Conservation (phyloP, 306 rosid genomes). For the Cicer bijugum region DNA sequence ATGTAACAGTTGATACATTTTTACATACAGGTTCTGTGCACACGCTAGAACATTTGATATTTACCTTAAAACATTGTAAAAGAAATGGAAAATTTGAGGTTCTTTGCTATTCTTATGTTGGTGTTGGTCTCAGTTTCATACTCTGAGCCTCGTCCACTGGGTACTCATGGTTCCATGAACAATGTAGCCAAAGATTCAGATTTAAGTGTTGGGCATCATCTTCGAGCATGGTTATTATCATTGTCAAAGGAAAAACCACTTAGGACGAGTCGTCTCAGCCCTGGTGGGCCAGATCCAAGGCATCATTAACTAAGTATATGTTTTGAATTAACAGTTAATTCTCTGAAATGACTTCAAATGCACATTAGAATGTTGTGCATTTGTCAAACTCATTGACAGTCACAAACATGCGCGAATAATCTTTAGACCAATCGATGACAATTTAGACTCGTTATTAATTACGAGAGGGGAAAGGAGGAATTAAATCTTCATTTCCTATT, state of each 20-base stretch:
- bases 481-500: too few species aligned
- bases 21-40: background rate
- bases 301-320: background rate
- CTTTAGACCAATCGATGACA: too few species aligned
- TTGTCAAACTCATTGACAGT: too few species aligned
- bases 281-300: conserved; percentile 29
- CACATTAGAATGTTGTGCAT: too few species aligned
- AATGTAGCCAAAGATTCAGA: background rate
- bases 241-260: background rate
- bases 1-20: background rate
- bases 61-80: background rate
- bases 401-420: too few species aligned
- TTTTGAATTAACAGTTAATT: too few species aligned
- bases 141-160: conserved; percentile 7
- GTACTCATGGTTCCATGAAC: background rate
- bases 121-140: conserved; percentile 24
- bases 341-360: too few species aligned
- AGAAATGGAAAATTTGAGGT: conserved; percentile 11
- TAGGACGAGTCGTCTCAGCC: background rate
- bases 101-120: background rate
- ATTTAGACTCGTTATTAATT: too few species aligned
- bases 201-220: background rate
- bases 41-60: background rate
- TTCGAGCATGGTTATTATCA: background rate
- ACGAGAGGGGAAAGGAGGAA: too few species aligned